These are phyloP conservation scores for Exophiala dermatitidis DNA, from an alignment of 2,329 filamentous ascomycete species.

Conservation along the genomic window DNA sequence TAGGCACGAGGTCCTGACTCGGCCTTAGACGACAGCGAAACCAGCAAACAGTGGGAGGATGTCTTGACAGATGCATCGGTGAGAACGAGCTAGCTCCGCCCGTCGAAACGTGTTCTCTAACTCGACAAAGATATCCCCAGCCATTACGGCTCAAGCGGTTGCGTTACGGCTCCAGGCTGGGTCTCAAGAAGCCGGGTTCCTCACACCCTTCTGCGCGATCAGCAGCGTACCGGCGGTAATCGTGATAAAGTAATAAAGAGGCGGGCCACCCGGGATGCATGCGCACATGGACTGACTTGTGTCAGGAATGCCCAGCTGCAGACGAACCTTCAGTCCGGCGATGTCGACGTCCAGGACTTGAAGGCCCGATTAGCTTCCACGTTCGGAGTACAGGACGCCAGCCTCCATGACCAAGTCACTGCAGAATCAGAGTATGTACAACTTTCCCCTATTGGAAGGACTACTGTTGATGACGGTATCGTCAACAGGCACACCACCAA, in stretches of 20 bases:
- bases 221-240: conserved; percentile 69
- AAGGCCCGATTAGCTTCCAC: conserved; percentile 47
- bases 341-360: conserved; percentile 58
- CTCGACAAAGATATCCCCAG: conserved; percentile 33
- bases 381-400: conserved; percentile 29
- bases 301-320: conserved; percentile 65
- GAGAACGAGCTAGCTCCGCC: conserved; percentile 26
- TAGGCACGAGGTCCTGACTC: conserved; percentile 1
- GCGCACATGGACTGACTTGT: conserved; percentile 2
- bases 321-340: conserved; percentile 61
- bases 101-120: neutral
- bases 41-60: conserved; percentile 65
- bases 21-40: conserved; percentile 56
- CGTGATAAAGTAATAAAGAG: conserved; percentile 58
- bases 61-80: conserved; percentile 40
- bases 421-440: conserved; percentile 7
- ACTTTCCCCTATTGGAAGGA: neutral
- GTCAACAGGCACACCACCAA: conserved; percentile 3
- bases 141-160: conserved; percentile 52
- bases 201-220: conserved; percentile 77
- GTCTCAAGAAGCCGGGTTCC: conserved; percentile 71
- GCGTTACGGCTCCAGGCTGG: conserved; percentile 63
- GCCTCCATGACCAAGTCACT: neutral
- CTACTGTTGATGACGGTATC: neutral
- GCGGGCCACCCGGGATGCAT: neutral